Evolutionary conservation across 1,284 basidiomycete genomes (phyloP), one percentile per base, ranked within the genome.

Genomic region (Cutaneotrichosporon mucoides): DNA sequence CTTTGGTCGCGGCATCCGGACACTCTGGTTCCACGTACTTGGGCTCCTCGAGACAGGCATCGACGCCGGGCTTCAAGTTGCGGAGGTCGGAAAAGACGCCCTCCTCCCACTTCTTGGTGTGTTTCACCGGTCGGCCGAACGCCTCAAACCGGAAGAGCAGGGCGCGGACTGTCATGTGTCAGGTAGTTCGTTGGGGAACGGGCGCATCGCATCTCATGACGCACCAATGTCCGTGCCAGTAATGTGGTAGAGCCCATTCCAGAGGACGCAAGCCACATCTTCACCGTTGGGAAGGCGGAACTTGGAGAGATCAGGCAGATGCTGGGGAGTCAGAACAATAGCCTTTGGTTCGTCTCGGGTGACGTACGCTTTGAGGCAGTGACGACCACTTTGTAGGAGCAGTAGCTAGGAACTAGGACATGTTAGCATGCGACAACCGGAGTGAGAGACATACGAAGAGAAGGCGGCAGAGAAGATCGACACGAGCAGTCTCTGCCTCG

Each of bases 31-130:
- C 16, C 11, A 48, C 81, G 53, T 59, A 90, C 91, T 86, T 95
- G 35, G 92, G 91, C 69, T 94, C 92, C 75, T 95, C 92, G 36
- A 95, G 80, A 69, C 87, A 89, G 40, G 92, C 90, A 75, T 94
- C 92, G 0, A 86, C 83, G 10, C 92, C 92, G 0, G 91, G 91
- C 78, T 94, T 95, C 64, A 95, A 81, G 73, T 95, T 95, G 34
- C 92, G 79, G 59, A 95, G 81, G 77, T 95, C 92, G 56, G 87
- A 89, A 74, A 95, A 95, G 37, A 95, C 87, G 53, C 92, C 92
- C 77, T 94, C 92, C 76, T 94, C 91, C 60, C 69, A 76, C 60
- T 75, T 76, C 56, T 76, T 78, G 11, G 68, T 68, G 45, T 68
- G 68, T 51, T 67, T 71, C 16, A 78, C 76, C 0, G 75, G 76